These are phyloP conservation scores for Acanthamoeba lugdunensis DNA, from an alignment of 208 protist species.

Conservation along the genomic window DNA sequence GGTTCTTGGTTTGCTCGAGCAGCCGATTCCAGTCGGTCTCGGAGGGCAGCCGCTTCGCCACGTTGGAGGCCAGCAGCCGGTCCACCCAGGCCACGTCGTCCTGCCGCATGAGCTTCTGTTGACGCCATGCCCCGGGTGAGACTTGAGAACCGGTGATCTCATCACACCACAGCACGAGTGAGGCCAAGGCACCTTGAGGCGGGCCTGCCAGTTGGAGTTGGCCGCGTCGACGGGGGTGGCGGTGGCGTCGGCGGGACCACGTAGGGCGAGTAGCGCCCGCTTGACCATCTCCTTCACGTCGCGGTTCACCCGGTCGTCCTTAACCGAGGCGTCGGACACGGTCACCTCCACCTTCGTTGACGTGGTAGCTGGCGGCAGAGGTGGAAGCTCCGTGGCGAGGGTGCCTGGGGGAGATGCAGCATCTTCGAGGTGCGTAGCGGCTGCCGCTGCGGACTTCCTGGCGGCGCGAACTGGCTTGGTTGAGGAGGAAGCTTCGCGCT, in stretches of 20 bases:
- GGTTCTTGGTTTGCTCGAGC: slow-evolving; percentile 36
- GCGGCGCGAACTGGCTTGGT: neutral
- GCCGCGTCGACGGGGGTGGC: neutral
- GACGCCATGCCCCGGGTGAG: neutral
- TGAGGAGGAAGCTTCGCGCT: neutral
- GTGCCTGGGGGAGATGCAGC: no score
- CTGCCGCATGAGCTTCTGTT: neutral
- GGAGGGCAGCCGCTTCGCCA: neutral
- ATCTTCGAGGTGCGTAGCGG: no score
- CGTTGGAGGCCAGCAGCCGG: neutral
- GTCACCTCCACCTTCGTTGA: no score
- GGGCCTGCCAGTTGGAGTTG: neutral
- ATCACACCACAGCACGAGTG: no score
- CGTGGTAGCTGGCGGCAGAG: no score
- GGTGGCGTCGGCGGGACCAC: neutral
- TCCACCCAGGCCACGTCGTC: neutral
- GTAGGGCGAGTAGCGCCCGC: neutral
- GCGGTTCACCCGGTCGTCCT: neutral
- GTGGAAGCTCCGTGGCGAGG: no score
- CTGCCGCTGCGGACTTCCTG: neutral
- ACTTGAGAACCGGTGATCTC: no score
- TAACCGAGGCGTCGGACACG: neutral
- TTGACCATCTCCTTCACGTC: neutral
- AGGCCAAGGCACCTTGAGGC: neutral
- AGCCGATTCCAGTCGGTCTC: slow-evolving; percentile 19